These are phyloP conservation scores for Dionaea muscipula DNA, from an alignment of 179 eudicot genomes.

Conservation along the genomic window DNA sequence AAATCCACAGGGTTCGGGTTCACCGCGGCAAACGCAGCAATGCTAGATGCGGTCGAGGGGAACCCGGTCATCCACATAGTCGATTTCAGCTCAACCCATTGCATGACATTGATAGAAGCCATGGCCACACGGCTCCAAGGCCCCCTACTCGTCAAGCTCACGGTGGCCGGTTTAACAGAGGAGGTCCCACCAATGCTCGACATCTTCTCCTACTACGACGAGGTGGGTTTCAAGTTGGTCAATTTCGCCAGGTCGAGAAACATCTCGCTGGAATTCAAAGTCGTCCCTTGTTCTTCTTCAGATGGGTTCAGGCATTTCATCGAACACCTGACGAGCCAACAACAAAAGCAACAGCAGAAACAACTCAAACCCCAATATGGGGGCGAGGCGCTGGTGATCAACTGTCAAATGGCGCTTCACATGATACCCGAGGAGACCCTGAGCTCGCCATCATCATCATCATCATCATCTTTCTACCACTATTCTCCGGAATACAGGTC, in stretches of 20 bases:
- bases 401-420: slow-evolving; percentile 83
- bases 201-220: slow-evolving; percentile 47
- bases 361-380: slow-evolving; percentile 2
- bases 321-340: slow-evolving; percentile 29
- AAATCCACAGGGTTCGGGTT: slow-evolving; percentile 53
- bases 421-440: slow-evolving; percentile 45
- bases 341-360: slow-evolving; percentile 9
- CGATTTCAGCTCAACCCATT: slow-evolving; percentile 65
- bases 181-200: slow-evolving; percentile 64
- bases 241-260: slow-evolving; percentile 58
- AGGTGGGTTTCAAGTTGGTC: slow-evolving; percentile 47
- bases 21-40: slow-evolving; percentile 69
- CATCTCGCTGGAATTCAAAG: slow-evolving; percentile 49
- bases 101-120: slow-evolving; percentile 88
- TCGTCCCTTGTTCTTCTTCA: slow-evolving; percentile 40
- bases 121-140: slow-evolving; percentile 34
- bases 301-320: slow-evolving; percentile 60
- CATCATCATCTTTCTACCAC: neutral
- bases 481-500: neutral
- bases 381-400: slow-evolving; percentile 45
- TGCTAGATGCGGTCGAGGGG: slow-evolving; percentile 51
- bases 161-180: slow-evolving; percentile 51
- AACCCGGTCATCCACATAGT: slow-evolving; percentile 47
- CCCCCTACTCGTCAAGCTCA: slow-evolving; percentile 46
- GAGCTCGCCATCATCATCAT: neutral